These are phyloP conservation scores for Lasiosphaeriaceae sp. DNA, from an alignment of 495 filamentous ascomycete species.

Conservation along the genomic window DNA sequence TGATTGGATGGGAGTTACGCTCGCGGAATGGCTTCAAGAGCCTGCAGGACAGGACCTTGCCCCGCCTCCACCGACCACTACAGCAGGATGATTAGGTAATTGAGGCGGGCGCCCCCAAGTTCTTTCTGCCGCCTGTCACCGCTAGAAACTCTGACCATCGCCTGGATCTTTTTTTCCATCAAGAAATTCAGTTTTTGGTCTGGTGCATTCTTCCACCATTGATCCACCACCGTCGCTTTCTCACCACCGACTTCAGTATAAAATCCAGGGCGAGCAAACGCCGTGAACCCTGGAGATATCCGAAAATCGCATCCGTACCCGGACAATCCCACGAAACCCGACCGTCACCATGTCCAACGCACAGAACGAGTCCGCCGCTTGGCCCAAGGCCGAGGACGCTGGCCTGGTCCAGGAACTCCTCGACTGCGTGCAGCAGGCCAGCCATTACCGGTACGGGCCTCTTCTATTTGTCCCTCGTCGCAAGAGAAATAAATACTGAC, in stretches of 20 bases:
- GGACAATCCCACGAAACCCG: background rate
- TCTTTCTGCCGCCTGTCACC: conserved; percentile 15
- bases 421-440: conserved; percentile 83
- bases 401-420: conserved; percentile 75
- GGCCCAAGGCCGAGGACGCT: conserved; percentile 79
- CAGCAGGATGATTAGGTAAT: too few relatives aligned
- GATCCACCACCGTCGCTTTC: background rate
- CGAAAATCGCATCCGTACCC: background rate
- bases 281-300: conserved; percentile 29
- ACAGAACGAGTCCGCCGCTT: conserved; percentile 59
- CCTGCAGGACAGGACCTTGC: too few relatives aligned
- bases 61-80: too few relatives aligned
- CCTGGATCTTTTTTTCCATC: conserved; percentile 9
- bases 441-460: conserved; percentile 65
- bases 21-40: too few relatives aligned
- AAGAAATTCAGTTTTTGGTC: background rate
- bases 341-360: conserved; percentile 42
- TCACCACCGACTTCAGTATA: conserved; percentile 7
- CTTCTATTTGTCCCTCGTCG: background rate
- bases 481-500: background rate
- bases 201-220: background rate
- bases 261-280: conserved; percentile 27
- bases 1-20: too few relatives aligned
- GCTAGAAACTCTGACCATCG: background rate
- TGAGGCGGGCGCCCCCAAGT: background rate